Conservation (phyloP, 192 early-diverging fungal species). For the Gaertneriomyces semiglobifer region DNA sequence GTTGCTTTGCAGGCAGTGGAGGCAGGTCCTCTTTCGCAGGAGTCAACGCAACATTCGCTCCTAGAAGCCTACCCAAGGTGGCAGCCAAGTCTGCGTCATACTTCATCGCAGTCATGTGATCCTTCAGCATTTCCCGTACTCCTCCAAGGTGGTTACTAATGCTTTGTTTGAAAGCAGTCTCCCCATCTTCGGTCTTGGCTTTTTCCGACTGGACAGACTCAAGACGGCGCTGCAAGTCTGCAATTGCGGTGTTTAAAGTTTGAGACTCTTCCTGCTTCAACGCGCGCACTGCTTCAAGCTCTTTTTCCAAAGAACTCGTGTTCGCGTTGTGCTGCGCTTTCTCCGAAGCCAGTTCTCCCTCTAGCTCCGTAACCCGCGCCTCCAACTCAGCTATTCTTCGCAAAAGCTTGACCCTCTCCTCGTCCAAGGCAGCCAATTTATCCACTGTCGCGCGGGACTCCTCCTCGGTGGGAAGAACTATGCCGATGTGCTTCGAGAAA, state of each 20-base stretch:
- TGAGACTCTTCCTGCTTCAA: background rate
- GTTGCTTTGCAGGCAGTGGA: background rate
- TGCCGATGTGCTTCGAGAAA: conserved; percentile 27
- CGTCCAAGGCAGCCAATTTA: conserved; percentile 1
- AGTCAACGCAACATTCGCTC: background rate
- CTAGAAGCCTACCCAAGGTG: conserved; percentile 11
- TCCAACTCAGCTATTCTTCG: conserved; percentile 19
- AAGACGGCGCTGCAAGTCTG: conserved; percentile 4
- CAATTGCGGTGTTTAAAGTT: background rate
- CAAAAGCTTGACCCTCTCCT: background rate
- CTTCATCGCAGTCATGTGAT: conserved; percentile 16
- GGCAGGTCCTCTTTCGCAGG: background rate
- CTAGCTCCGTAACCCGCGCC: conserved; percentile 6
- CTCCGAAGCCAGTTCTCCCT: background rate
- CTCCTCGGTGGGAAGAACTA: conserved; percentile 31
- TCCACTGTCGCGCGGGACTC: conserved; percentile 14
- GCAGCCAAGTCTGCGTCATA: conserved; percentile 10
- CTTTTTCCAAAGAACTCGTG: conserved; percentile 2
- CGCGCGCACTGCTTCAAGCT: conserved; percentile 7
- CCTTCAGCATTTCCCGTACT: conserved; percentile 12
- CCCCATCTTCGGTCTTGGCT: background rate
- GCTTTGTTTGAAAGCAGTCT: conserved; percentile 4
- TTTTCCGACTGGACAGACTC: conserved; percentile 13
- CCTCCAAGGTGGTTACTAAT: conserved; percentile 4
- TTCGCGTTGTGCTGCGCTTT: background rate